Evolutionary conservation across 2,329 filamentous ascomycete genomes (phyloP), one percentile per base, ranked within the genome.

Genomic region (Nannizziopsis arthrosporioides): DNA sequence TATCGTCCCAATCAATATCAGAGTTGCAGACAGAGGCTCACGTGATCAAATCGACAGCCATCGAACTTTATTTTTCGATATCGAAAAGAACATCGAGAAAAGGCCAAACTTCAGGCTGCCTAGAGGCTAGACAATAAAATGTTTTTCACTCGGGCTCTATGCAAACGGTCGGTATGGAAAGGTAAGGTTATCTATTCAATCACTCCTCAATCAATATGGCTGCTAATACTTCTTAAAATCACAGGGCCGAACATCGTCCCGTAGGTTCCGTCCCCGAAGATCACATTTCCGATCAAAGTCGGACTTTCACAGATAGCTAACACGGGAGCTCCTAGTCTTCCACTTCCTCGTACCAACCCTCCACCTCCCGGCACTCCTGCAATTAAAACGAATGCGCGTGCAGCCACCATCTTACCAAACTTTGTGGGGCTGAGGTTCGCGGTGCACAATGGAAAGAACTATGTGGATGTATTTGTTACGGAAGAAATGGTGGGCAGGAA

Each of bases 401-500:
- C 83, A 49, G 89, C 89, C 30, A 94, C 88, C 5, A 92, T 95
- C 59, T 75, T 94, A 49, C 89, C 89, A 54, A 93, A 85, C 68
- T 94, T 94, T 63, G 86, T 95, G 47, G 88, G 88, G 11, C 72
- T 94, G 59, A 82, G 80, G 64, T 95, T 95, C 67, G 83, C 89
- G 67, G 78, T 95, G 51, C 84, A 95, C 71, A 94, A 94, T 65
- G 89, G 89, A 60, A 94, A 92, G 72, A 77, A 76, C 30, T 94
- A 94, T 67, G 71, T 82, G 58, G 85, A 92, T 57, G 75, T 94
- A 47, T 76, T 74, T 55, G 84, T 95, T 54, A 94, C 88, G 12
- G 89, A 94, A 65, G 85, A 94, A 61, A 95, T 95, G 89, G 89
- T 95, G 43, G 89, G 89, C 47, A 84, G 92, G 68, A 95, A 94